Conservation (phyloP, 2,329 filamentous ascomycete species). For the Aplosporella prunicola region DNA sequence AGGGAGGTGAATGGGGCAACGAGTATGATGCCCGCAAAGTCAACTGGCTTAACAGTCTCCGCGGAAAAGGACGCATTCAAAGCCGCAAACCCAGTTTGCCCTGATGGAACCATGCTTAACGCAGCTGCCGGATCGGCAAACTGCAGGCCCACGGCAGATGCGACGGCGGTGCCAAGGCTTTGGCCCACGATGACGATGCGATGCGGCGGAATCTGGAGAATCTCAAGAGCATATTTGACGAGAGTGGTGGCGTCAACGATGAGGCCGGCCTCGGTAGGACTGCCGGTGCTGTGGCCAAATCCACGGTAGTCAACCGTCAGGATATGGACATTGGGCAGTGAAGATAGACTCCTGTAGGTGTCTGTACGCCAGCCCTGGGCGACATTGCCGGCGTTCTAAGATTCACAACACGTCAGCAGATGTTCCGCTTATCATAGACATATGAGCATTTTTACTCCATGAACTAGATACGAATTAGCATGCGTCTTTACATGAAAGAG, state of each 20-base stretch:
- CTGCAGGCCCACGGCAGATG: constrained; percentile 61
- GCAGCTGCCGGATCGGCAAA: constrained; percentile 42
- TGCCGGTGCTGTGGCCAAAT: constrained; percentile 46
- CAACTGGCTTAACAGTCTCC: constrained; percentile 22
- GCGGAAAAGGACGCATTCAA: constrained; percentile 6
- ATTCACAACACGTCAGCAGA: too few relatives aligned
- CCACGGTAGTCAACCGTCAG: constrained; percentile 54
- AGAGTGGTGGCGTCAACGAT: constrained; percentile 45
- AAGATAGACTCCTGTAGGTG: constrained; percentile 67
- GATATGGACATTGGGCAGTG: constrained; percentile 53
- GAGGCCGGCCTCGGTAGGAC: constrained; percentile 47
- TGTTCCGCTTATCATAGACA: too few relatives aligned
- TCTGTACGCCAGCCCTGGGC: constrained; percentile 68
- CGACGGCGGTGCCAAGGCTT: constrained; percentile 56
- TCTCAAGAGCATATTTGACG: constrained; percentile 45
- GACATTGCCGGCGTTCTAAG: constrained; percentile 81
- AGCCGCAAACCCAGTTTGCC: too few relatives aligned
- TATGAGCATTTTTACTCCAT: constrained; percentile 50
- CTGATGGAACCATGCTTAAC: too few relatives aligned
- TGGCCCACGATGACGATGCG: constrained; percentile 52
- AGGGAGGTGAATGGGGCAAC: constrained; percentile 72
- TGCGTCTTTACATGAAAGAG: neutral
- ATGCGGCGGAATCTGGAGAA: constrained; percentile 42
- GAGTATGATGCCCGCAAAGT: constrained; percentile 72
- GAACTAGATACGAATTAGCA: constrained; percentile 38